phyloP scores from a whole-genome alignment of 176 grass and related monocot species.

The Aegilops umbellulata region DNA sequence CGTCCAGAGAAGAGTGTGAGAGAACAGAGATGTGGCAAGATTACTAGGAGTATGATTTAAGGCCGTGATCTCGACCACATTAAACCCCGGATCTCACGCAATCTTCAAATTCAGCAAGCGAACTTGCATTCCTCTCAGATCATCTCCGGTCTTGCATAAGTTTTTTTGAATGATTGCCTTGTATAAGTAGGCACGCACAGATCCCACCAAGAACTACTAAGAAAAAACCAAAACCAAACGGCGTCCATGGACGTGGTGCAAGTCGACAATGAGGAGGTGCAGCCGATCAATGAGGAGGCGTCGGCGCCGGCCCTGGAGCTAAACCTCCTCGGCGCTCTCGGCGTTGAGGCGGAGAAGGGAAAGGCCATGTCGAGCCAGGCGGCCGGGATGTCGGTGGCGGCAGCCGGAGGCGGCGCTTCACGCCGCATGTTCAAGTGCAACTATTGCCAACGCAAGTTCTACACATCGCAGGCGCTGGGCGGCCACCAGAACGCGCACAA shows the following conservation, averaged over 20 bases:
- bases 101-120: conserved; percentile 30
- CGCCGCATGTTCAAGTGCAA: conserved; percentile 72
- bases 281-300: neutral
- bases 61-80: conserved; percentile 29
- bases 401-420: neutral
- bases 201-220: neutral
- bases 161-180: conserved; percentile 12
- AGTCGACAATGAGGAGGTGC: neutral
- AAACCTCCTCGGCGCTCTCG: neutral
- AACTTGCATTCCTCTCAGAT: conserved; percentile 13
- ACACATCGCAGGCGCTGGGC: conserved; percentile 91
- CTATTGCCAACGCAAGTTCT: conserved; percentile 87
- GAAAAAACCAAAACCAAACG: conserved; percentile 1
- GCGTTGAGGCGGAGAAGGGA: neutral
- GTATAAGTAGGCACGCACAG: conserved; percentile 32
- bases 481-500: conserved; percentile 99
- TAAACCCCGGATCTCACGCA: conserved; percentile 14
- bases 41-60: conserved; percentile 12
- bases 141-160: conserved; percentile 28
- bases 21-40: neutral
- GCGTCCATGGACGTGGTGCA: neutral
- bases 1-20: neutral
- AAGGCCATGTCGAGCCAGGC: neutral
- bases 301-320: neutral
- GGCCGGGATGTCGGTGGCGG: neutral